phyloP scores from a whole-genome alignment of 2,329 filamentous ascomycete genomes.

The Sarocladium strictum region DNA sequence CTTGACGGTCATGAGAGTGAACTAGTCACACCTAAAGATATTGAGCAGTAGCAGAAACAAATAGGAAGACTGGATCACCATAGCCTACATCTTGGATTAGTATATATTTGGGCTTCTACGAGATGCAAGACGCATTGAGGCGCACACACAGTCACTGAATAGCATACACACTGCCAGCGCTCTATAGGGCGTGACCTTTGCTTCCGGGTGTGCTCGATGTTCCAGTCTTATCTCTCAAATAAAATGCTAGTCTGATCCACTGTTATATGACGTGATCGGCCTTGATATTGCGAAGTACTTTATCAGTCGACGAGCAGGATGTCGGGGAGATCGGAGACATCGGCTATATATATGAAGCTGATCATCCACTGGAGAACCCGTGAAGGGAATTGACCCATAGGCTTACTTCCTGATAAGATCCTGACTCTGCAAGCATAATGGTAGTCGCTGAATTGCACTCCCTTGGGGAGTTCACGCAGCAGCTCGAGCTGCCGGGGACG shows the following conservation, averaged over 20 bases:
- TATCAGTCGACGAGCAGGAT: not conserved
- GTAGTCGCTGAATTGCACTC: not conserved
- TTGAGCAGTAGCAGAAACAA: too few relatives aligned
- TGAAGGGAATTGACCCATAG: too few relatives aligned
- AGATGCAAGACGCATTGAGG: too few relatives aligned
- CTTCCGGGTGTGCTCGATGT: too few relatives aligned
- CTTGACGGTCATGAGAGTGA: not conserved
- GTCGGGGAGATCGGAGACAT: not conserved
- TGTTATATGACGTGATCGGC: not conserved
- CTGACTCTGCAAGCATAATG: not conserved
- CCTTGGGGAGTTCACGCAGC: not conserved
- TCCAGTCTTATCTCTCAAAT: too few relatives aligned
- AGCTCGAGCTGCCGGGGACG: not conserved
- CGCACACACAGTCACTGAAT: too few relatives aligned
- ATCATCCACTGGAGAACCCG: too few relatives aligned
- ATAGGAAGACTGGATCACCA: too few relatives aligned
- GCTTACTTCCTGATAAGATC: not conserved
- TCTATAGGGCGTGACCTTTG: too few relatives aligned
- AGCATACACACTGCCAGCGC: too few relatives aligned
- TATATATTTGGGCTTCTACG: too few relatives aligned
- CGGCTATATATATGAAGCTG: not conserved
- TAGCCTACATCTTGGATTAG: too few relatives aligned
- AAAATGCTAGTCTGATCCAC: not conserved
- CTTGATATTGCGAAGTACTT: not conserved
- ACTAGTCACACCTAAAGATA: not conserved